Evolutionary conservation across 192 early-diverging fungal species (phyloP), one percentile per base, ranked within the genome.

Genomic region (Coemansia sp.): DNA sequence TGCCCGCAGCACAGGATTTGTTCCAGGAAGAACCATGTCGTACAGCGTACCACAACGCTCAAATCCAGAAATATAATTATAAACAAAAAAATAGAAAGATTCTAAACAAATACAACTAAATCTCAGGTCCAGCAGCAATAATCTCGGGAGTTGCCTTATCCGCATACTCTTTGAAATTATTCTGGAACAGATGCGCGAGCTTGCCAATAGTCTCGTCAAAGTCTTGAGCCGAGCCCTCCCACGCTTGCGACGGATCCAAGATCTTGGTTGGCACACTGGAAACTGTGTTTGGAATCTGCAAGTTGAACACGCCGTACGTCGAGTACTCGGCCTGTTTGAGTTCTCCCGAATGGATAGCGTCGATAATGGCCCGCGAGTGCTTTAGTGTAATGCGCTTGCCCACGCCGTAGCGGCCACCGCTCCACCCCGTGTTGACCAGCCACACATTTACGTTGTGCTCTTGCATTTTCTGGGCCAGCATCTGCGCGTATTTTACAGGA

Each of bases 351-450:
- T 98, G 96, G 81, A 98, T 96, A 53, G 96, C 91, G 74, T 98
- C 94, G 60, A 98, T 91, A 73, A 98, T 95, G 64, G 94, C 94
- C 63, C 96, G 92, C 63, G 93, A 92, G 87, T 98, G 95, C 86
- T 93, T 96, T 64, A 98, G 88, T 40, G 93, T 82, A 64, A 95
- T 93, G 42, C 96, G 91, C 84, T 93, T 89, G 54, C 93, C 95
- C 34, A 82, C 72, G 61, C 93, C 94, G 79, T 95, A 93, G 54
- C 84, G 84, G 58, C 96, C 96, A 76, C 96, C 94, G 71, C 86
- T 93, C 96, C 92, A 97, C 61, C 93, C 94, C 61, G 94, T 97
- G 88, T 97, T 98, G 86, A 97, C 90, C 71, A 90, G 82, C 93
- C 93, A 98, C 56, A 90, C 93, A 81, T 90, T 81, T 58, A 89